These are phyloP conservation scores for Carallia pectinifolia DNA, from an alignment of 345 rosid genomes.

Conservation along the genomic window DNA sequence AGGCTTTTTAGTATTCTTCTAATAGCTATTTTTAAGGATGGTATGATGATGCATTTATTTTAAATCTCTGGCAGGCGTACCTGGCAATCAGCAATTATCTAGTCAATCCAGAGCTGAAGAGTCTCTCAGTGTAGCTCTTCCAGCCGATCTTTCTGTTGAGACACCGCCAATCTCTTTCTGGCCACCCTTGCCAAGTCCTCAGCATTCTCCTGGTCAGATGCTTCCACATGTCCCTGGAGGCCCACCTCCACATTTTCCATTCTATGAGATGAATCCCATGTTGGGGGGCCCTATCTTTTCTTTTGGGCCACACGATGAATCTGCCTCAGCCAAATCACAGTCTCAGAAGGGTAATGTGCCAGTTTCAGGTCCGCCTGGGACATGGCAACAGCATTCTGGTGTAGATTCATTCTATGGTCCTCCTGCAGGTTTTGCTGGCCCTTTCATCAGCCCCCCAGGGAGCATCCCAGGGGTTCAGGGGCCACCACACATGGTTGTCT, in stretches of 20 bases:
- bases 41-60: slow-evolving; percentile 4
- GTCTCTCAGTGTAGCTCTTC: slow-evolving; percentile 81
- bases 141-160: slow-evolving; percentile 95
- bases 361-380: slow-evolving; percentile 59
- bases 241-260: slow-evolving; percentile 76
- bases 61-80: slow-evolving; percentile 42
- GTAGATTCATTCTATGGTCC: slow-evolving; percentile 93
- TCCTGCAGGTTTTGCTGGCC: slow-evolving; percentile 82
- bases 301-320: slow-evolving; percentile 84
- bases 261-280: slow-evolving; percentile 90
- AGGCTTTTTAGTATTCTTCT: slow-evolving; percentile 4
- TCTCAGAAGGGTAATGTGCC: slow-evolving; percentile 65
- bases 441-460: slow-evolving; percentile 85
- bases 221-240: slow-evolving; percentile 84
- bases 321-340: slow-evolving; percentile 63
- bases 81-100: slow-evolving; percentile 46
- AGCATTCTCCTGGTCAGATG: slow-evolving; percentile 67
- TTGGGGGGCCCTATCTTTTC: slow-evolving; percentile 83
- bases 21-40: not conserved
- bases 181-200: slow-evolving; percentile 78
- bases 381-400: slow-evolving; percentile 88
- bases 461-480: slow-evolving; percentile 89
- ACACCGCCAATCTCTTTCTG: slow-evolving; percentile 80
- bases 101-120: slow-evolving; percentile 76
- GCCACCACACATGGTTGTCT: slow-evolving; percentile 92